Conservation (phyloP, 2,329 filamentous ascomycete species). For the Phyllosticta citribraziliensis region DNA sequence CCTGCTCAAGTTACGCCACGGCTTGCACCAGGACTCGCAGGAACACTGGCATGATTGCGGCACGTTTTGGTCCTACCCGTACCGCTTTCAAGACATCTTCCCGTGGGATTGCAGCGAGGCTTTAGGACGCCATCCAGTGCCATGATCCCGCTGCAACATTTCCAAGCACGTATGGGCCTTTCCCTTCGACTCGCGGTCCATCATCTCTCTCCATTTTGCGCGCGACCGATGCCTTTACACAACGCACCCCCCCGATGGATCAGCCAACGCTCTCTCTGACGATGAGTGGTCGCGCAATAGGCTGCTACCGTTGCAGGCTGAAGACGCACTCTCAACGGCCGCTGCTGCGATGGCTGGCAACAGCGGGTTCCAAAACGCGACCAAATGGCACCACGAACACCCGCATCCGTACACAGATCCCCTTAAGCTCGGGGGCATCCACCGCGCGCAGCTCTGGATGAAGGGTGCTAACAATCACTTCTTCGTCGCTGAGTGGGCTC, state of each 20-base stretch:
- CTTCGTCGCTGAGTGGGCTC: conserved; percentile 16
- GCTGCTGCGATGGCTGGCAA: background rate
- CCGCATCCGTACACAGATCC: conserved; percentile 16
- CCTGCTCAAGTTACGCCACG: conserved; percentile 24
- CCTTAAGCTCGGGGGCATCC: conserved; percentile 34
- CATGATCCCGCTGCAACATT: conserved; percentile 33
- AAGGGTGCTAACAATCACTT: conserved; percentile 16
- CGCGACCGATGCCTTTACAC: conserved; percentile 30
- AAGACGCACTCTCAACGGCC: background rate
- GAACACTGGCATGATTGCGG: conserved; percentile 42
- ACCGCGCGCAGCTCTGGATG: conserved; percentile 33
- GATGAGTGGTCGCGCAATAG: background rate
- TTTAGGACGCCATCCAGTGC: conserved; percentile 27
- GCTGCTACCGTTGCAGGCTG: background rate
- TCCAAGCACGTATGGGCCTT: conserved; percentile 34
- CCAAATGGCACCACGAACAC: background rate
- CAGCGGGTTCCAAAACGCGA: background rate
- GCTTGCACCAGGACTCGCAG: conserved; percentile 30
- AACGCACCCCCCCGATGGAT: background rate
- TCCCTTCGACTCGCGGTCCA: conserved; percentile 33
- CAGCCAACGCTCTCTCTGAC: background rate
- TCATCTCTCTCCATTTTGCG: conserved; percentile 30
- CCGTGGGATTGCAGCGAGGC: conserved; percentile 40
- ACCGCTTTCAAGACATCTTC: conserved; percentile 35
- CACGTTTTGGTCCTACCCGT: conserved; percentile 29